Evolutionary conservation across 768 basidiomycete genomes (phyloP), one percentile per base, ranked within the genome.

Genomic region (Pulveroboletus sp.): DNA sequence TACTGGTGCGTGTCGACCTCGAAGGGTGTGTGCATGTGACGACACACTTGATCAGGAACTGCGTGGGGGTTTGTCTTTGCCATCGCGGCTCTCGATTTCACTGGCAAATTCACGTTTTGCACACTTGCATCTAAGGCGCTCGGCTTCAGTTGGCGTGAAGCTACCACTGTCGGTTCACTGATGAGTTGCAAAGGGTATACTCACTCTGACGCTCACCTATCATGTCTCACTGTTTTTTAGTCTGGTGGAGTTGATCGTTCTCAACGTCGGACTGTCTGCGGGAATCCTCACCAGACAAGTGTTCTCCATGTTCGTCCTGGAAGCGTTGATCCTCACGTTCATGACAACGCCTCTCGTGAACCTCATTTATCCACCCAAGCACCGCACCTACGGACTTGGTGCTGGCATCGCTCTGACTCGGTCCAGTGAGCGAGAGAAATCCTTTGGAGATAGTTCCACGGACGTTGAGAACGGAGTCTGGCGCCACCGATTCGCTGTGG

Each of bases 121-220:
- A 72, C 81, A 0, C 51, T 84, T 4, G 82, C 89, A 1, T 90
- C 94, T 0, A 71, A 73, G 43, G 76, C 76, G 42, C 55, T 85
- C 8, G 84, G 86, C 1, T 97, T 95, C 69, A 80, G 67, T 6
- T 86, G 81, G 81, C 76, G 95, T 28, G 94, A 98, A 63, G 71
- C 86, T 0, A 75, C 82, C 28, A 81, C 94, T 0, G 88, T 97
- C 49, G 96, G 96, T 0, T 85, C 89, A 18, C 70, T 98, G 36
- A 97, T 99, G 94, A 87, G 82, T 65, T 95, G 93, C 64, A 94
- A 99, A 76, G 93, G 93, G 88, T 87, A 50, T 35, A 75, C 86
- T 35, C 35, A 37, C 9, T 32, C 47, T 40, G 26, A 30, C 0
- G 31, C 14, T 52, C 32, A 31, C 43, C 50, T 14, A 8, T 17